Evolutionary conservation across 1,139 yeast species (phyloP), one percentile per base, ranked within the genome.

Genomic region (Suhomyces bolitotheri): DNA sequence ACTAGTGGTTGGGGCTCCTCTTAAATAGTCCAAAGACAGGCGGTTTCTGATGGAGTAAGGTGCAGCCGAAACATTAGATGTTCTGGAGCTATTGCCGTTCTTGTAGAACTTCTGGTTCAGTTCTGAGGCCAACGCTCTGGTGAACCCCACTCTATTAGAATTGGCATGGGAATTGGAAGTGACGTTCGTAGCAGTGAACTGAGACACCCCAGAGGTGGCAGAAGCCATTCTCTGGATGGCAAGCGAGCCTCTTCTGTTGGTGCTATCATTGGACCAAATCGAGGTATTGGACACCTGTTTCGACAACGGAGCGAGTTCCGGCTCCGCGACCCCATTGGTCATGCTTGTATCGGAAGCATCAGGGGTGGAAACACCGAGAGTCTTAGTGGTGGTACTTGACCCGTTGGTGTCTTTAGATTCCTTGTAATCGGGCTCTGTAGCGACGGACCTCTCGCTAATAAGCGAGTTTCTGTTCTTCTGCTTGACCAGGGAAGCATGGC

Each of bases 61-160:
- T 19, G 38, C 31, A 12, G 32, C 16, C 9, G 46, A 36, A 6
- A 39, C 28, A 14, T 39, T 53, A 12, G 61, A 57, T 11, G 48
- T 40, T 34, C 56, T 43, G 5, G 63, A 53, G 7, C 43, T 38
- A 41, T 56, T 60, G 10, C 44, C 44, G 36, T 55, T 57, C 34
- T 52, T 51, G 40, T 59, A 60, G 36, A 52, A 42, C 50, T 41
- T 47, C 30, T 51, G 38, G 42, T 49, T 56, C 34, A 51, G 62
- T 32, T 67, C 73, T 2, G 64, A 56, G 11, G 56, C 51, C 28
- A 71, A 57, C 2, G 75, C 76, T 33, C 76, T 51, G 4, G 75
- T 67, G 43, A 71, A 65, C 3, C 76, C 76, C 7, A 66, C 71
- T 29, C 73, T 49, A 22, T 47, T 41, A 34, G 46, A 42, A 20